Evolutionary conservation across 768 basidiomycete genomes (phyloP).

Genomic region (Mycena sanguinolenta): DNA sequence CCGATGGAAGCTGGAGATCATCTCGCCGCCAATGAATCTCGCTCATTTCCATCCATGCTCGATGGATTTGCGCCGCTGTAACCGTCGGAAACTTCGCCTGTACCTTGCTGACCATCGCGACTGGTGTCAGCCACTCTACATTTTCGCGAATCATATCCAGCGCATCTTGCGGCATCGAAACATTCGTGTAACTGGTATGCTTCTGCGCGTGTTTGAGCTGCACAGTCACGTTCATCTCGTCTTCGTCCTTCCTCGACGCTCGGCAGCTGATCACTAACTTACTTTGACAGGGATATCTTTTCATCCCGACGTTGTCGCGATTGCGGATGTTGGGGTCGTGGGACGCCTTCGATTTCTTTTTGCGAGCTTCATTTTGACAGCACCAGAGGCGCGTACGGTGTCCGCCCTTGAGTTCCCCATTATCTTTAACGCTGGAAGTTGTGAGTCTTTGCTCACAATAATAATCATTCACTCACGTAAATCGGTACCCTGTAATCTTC

Average conservation of each 20-base stretch:
- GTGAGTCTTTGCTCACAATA: conserved; percentile 16
- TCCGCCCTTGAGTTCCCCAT: conserved; percentile 35
- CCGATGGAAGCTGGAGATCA: no score
- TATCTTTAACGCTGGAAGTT: conserved; percentile 40
- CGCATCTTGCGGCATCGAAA: conserved; percentile 40
- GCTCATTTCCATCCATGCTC: no score
- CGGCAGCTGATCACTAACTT: conserved; percentile 36
- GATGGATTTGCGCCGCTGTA: no score
- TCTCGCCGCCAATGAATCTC: no score
- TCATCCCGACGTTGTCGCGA: conserved; percentile 45
- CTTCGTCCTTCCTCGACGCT: neutral
- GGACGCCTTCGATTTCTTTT: conserved; percentile 38
- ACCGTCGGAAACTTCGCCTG: no score
- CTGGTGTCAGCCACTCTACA: no score
- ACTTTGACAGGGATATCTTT: conserved; percentile 41
- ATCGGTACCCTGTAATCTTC: conserved; percentile 44
- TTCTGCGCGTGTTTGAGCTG: conserved; percentile 33
- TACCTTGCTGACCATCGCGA: no score
- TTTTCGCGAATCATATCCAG: conserved; percentile 15
- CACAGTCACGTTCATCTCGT: neutral
- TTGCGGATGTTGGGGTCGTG: conserved; percentile 37
- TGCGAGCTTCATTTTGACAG: conserved; percentile 42
- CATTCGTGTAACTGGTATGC: conserved; percentile 40
- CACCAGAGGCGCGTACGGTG: conserved; percentile 44
- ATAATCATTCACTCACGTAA: conserved; percentile 36